Percentiles rank a stretch among this genome's conserved stretches.
These are phyloP conservation scores for Carex cristatella DNA, from an alignment of 176 grass and related monocot genomes.

Conservation along the genomic window DNA sequence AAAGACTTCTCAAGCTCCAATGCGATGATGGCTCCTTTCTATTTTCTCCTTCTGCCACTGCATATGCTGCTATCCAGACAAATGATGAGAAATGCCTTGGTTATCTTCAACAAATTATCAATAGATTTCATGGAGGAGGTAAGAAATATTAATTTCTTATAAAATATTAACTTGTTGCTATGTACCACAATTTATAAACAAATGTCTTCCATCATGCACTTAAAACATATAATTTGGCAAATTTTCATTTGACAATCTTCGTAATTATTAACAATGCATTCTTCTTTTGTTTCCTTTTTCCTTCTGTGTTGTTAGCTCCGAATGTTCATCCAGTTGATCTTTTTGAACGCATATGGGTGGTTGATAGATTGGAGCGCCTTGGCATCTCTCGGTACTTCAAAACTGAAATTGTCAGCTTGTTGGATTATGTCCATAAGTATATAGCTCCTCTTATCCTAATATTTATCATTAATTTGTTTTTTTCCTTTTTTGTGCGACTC, in stretches of 20 bases:
- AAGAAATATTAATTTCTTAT: neutral
- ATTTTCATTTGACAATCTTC: neutral
- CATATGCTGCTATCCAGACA: conserved; percentile 70
- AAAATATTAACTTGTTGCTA: neutral
- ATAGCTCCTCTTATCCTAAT: neutral
- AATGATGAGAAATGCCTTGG: conserved; percentile 59
- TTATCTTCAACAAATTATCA: conserved; percentile 50
- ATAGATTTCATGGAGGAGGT: conserved; percentile 72
- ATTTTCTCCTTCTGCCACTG: conserved; percentile 73
- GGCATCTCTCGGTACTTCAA: conserved; percentile 65
- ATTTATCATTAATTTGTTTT: neutral
- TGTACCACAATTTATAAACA: neutral
- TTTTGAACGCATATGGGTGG: conserved; percentile 59
- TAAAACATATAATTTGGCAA: neutral
- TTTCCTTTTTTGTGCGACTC: neutral
- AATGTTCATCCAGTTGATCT: conserved; percentile 83
- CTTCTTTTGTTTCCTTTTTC: neutral
- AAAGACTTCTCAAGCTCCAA: conserved; percentile 61
- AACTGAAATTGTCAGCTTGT: conserved; percentile 54
- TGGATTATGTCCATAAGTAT: conserved; percentile 75
- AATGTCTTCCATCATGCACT: neutral
- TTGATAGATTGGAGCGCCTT: conserved; percentile 67
- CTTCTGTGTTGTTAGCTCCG: conserved; percentile 42
- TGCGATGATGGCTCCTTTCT: conserved; percentile 68
- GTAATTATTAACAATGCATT: neutral